Percentiles rank a stretch among this genome's conserved stretches.
phyloP scores from a whole-genome alignment of 2,329 filamentous ascomycete genomes.

The Botrytis squamosa region DNA sequence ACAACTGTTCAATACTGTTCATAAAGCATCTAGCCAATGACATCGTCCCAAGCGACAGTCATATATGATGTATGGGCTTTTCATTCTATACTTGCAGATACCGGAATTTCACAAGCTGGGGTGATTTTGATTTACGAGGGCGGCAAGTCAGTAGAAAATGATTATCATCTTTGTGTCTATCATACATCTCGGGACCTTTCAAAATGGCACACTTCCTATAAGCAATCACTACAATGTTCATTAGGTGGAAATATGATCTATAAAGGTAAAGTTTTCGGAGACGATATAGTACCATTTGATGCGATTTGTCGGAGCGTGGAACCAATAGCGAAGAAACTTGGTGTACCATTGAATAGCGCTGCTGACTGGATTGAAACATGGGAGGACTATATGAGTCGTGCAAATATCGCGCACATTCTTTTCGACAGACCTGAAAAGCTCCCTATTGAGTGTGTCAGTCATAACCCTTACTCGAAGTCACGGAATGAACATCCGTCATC shows the following conservation, averaged over 20 bases:
- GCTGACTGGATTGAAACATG: constrained; percentile 10
- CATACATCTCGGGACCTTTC: not conserved
- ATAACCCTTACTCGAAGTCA: not conserved
- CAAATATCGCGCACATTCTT: constrained; percentile 4
- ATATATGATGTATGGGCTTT: not conserved
- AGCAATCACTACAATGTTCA: not conserved
- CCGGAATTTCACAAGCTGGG: not conserved
- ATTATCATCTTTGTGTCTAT: not conserved
- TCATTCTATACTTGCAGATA: not conserved
- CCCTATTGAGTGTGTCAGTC: not conserved
- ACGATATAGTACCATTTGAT: not conserved
- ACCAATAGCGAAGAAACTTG: not conserved
- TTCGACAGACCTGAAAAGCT: constrained; percentile 12
- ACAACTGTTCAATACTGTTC: not conserved
- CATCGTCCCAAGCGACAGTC: not conserved
- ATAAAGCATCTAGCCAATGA: not conserved
- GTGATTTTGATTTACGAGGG: not conserved
- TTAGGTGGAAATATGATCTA: constrained; percentile 3
- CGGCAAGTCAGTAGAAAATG: not conserved
- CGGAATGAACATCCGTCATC: not conserved
- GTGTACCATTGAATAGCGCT: not conserved
- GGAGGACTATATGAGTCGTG: constrained; percentile 7
- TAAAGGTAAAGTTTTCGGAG: constrained; percentile 15
- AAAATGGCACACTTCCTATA: not conserved
- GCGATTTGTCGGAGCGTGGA: constrained; percentile 1